A percentile compares a stretch with the other conserved stretches of the same genome.
phyloP scores from a whole-genome alignment of 805 yeast genomes.

The Candida anglica region DNA sequence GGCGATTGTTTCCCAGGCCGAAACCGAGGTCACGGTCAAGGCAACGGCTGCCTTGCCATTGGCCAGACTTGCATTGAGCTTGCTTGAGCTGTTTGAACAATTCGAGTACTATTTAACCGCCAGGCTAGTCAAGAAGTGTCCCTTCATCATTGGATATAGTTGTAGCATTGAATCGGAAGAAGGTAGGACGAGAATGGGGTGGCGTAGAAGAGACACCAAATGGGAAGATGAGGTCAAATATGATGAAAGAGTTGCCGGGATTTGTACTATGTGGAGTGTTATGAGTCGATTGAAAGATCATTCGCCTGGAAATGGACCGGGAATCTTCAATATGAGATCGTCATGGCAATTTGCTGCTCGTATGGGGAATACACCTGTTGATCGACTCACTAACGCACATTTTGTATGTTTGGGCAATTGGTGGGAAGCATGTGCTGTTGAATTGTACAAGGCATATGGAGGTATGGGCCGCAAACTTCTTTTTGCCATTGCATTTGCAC shows the following conservation, averaged over 20 bases:
- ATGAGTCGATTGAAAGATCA: conserved; percentile 46
- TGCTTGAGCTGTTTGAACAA: conserved; percentile 48
- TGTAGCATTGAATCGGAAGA: conserved; percentile 75
- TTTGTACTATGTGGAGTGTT: conserved; percentile 74
- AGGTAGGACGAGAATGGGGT: conserved; percentile 85
- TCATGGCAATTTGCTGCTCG: conserved; percentile 76
- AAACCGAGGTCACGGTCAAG: conserved; percentile 80
- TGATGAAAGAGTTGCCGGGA: conserved; percentile 85
- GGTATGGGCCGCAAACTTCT: conserved; percentile 67
- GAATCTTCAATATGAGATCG: conserved; percentile 12
- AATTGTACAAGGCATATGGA: conserved; percentile 58
- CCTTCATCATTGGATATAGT: conserved; percentile 77
- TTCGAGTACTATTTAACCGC: conserved; percentile 62
- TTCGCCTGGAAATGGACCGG: conserved; percentile 9
- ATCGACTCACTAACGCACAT: conserved; percentile 61
- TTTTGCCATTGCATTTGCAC: conserved; percentile 38
- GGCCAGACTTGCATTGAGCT: conserved; percentile 56
- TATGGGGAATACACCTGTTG: conserved; percentile 51
- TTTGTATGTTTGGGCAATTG: conserved; percentile 70
- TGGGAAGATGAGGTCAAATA: conserved; percentile 67
- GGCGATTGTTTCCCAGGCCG: conserved; percentile 85
- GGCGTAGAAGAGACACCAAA: conserved; percentile 55
- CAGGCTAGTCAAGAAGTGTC: conserved; percentile 87
- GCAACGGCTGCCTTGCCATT: conserved; percentile 78
- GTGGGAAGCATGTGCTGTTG: conserved; percentile 83